Evolutionary conservation across 202 grass and related monocot species (phyloP).

Genomic region (Dendrocalamus latiflorus): DNA sequence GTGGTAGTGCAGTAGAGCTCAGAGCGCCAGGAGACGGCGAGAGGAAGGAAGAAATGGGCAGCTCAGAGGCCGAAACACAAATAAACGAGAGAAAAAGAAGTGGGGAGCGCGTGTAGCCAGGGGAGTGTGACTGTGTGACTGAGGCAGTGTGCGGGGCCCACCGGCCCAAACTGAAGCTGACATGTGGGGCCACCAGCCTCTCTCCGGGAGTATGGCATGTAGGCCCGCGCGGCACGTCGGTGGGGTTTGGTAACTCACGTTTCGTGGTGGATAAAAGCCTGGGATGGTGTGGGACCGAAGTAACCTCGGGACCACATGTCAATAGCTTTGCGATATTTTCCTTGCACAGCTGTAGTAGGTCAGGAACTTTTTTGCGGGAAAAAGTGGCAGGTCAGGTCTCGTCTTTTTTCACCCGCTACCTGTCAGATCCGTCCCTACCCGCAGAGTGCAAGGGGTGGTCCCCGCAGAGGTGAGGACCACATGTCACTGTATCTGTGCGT

Average conservation of each 20-base stretch:
- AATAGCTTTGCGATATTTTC: neutral
- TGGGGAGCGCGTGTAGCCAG: neutral
- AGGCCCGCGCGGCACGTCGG: neutral
- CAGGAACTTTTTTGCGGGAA: neutral
- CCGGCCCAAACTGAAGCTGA: neutral
- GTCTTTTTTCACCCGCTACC: constrained; percentile 17
- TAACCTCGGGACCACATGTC: neutral
- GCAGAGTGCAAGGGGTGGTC: neutral
- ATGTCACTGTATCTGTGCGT: neutral
- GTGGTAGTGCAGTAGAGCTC: neutral
- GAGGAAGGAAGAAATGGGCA: constrained; percentile 4
- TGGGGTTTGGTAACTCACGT: neutral
- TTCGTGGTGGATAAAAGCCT: neutral
- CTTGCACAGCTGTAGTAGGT: neutral
- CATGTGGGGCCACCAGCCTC: neutral
- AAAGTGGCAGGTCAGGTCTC: neutral
- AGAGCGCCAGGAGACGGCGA: constrained; percentile 14
- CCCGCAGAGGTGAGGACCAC: neutral
- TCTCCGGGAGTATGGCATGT: neutral
- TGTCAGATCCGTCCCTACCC: neutral
- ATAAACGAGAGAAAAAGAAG: neutral
- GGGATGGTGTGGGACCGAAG: neutral
- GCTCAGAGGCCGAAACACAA: neutral
- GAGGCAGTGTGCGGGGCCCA: constrained; percentile 27
- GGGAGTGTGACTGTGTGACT: neutral